These are phyloP conservation scores for Lenzites betulinus DNA, from an alignment of 768 basidiomycete genomes.

Conservation along the genomic window DNA sequence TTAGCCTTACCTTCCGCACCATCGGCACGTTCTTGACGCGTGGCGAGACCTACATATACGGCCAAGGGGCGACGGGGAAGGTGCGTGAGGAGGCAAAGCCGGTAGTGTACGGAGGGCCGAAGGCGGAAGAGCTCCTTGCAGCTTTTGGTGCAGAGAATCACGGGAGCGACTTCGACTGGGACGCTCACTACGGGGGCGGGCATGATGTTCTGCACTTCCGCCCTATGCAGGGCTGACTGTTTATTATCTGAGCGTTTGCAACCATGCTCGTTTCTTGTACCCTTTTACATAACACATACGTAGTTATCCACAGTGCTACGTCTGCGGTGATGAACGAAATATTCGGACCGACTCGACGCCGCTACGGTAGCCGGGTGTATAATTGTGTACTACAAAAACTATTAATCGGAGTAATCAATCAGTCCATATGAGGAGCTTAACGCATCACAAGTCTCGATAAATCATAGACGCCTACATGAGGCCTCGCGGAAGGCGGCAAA, in stretches of 20 bases:
- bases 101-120: conserved; percentile 54
- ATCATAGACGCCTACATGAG: conserved; percentile 17
- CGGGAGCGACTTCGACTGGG: conserved; percentile 70
- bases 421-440: conserved; percentile 3
- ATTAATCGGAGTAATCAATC: too few species aligned
- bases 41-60: conserved; percentile 59
- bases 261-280: neutral
- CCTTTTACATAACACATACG: too few species aligned
- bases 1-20: conserved; percentile 77
- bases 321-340: too few species aligned
- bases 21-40: conserved; percentile 74
- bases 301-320: too few species aligned
- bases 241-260: too few species aligned
- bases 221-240: neutral
- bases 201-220: conserved; percentile 64
- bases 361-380: too few species aligned
- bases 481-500: conserved; percentile 18
- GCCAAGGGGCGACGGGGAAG: conserved; percentile 73
- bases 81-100: conserved; percentile 50
- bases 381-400: too few species aligned
- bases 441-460: neutral
- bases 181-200: conserved; percentile 61
- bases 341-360: too few species aligned
- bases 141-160: conserved; percentile 81
- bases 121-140: conserved; percentile 50